Base-by-base conservation (phyloP, 805 yeast species). In the Ogataea polymorpha region DNA sequence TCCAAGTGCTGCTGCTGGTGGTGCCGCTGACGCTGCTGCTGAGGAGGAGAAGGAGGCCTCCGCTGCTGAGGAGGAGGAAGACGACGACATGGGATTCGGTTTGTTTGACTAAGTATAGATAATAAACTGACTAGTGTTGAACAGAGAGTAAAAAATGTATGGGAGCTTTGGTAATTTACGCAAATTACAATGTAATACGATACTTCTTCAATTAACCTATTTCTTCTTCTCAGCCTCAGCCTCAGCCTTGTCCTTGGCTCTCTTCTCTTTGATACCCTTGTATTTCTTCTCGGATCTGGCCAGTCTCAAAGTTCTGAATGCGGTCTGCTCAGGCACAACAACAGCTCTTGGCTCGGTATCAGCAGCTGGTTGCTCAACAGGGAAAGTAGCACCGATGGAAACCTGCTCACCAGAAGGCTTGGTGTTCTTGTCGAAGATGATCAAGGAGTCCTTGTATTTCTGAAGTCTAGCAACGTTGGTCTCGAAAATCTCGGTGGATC, bases 151-250 rank as follows among this genome's bases (percentile, higher is more conserved):
- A 20, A 20, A 7, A 20, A 7, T 7, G 21, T 20, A 20, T 20
- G 21, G 21, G 9, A 8, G 7, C 2, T 20, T 10, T 20, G 6
- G 21, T 20, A 6, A 10, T 20, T 8, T 20, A 20, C 21, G 7
- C 21, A 10, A 20, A 20, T 20, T 20, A 20, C 21, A 20, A 20
- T 20, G 9, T 38, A 23, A 33, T 35, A 39, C 37, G 18, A 37
- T 26, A 32, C 28, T 39, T 27, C 32, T 20, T 37, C 41, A 32
- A 35, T 35, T 37, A 39, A 49, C 63, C 82, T 86, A 88, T 83
- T 88, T 88, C 90, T 90, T 90, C 91, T 90, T 90, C 67, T 89
- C 96, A 77, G 95, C 96, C 79, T 90, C 99, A 72, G 97, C 98
- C 78, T 88, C 98, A 71, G 96, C 97, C 79, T 80, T 80, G 61